Evolutionary conservation across 2,329 filamentous ascomycete species (phyloP), one percentile per base, ranked within the genome.

Genomic region (Fusarium begoniae): DNA sequence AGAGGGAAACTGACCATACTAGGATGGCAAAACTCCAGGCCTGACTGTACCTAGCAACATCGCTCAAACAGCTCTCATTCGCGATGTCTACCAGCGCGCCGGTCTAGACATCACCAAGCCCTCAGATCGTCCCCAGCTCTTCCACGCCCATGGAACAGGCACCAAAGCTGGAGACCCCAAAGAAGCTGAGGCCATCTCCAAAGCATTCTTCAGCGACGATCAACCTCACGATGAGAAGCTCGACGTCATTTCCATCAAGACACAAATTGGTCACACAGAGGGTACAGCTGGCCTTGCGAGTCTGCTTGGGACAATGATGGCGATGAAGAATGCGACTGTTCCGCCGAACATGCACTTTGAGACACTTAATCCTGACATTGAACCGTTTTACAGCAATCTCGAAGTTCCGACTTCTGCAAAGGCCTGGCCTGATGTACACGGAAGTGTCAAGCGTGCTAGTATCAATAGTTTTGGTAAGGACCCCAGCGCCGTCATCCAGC

Each of bases 71-170:
- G 35, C 63, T 3, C 63, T 68, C 0, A 68, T 68, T 14, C 54
- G 37, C 0, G 30, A 54, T 24, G 58, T 57, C 2, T 68, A 68
- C 9, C 40, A 37, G 3, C 35, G 47, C 0, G 63, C 54, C 1
- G 63, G 65, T 0, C 15, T 68, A 1, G 63, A 68, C 3, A 43
- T 43, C 0, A 48, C 38, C 4, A 54, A 53, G 8, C 38, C 20
- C 11, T 35, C 22, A 10, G 65, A 65, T 15, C 65, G 62, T 4
- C 54, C 53, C 9, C 65, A 68, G 35, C 45, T 56, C 12, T 66
- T 73, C 32, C 44, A 73, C 2, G 70, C 70, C 3, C 70, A 73
- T 17, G 70, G 70, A 4, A 73, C 70, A 12, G 70, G 70, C 3
- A 73, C 70, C 9, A 56, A 64, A 17, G 65, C 70, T 1, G 70